Evolutionary conservation across 2,329 filamentous ascomycete species (phyloP).

Genomic region (Ceratocystiopsis brevicomis): DNA sequence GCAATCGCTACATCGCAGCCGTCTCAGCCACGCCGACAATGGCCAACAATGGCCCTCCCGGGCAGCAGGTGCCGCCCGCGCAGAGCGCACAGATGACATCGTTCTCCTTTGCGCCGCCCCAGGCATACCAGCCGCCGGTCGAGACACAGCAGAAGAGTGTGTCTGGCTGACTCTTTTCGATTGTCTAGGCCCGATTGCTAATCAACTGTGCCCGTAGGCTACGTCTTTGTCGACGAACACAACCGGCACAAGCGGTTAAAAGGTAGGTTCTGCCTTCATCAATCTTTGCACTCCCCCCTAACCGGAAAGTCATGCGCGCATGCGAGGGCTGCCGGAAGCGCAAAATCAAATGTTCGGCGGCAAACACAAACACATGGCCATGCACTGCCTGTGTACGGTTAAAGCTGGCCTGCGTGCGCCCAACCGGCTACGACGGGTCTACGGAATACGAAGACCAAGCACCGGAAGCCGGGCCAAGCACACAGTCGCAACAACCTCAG

Average conservation of each 20-base stretch:
- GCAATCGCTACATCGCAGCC: no score
- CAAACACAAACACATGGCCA: slow-evolving; percentile 93
- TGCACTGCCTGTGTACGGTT: slow-evolving; percentile 84
- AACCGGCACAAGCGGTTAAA: slow-evolving; percentile 95
- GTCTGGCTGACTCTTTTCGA: background rate
- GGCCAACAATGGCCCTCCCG: slow-evolving; percentile 39
- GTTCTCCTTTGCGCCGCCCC: slow-evolving; percentile 52
- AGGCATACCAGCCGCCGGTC: slow-evolving; percentile 38
- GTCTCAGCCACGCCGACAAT: slow-evolving; percentile 19
- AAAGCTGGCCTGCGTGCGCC: slow-evolving; percentile 84
- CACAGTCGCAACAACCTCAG: slow-evolving; percentile 8
- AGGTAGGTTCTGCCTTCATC: slow-evolving; percentile 32
- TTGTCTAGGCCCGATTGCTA: background rate
- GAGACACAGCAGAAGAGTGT: slow-evolving; percentile 71
- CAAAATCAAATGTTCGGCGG: slow-evolving; percentile 96
- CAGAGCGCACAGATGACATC: slow-evolving; percentile 53
- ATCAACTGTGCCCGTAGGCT: slow-evolving; percentile 38
- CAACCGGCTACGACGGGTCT: slow-evolving; percentile 57
- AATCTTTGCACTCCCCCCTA: background rate
- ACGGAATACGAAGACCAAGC: slow-evolving; percentile 31
- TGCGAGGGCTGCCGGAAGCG: slow-evolving; percentile 87
- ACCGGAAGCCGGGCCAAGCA: slow-evolving; percentile 31
- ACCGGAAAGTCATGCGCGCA: slow-evolving; percentile 66
- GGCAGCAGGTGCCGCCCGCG: slow-evolving; percentile 39
- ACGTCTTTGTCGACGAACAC: slow-evolving; percentile 98